Percentiles rank a stretch among this genome's conserved stretches.
Evolutionary conservation across 345 rosid species (phyloP).

Genomic region (Ceriops zippeliana): DNA sequence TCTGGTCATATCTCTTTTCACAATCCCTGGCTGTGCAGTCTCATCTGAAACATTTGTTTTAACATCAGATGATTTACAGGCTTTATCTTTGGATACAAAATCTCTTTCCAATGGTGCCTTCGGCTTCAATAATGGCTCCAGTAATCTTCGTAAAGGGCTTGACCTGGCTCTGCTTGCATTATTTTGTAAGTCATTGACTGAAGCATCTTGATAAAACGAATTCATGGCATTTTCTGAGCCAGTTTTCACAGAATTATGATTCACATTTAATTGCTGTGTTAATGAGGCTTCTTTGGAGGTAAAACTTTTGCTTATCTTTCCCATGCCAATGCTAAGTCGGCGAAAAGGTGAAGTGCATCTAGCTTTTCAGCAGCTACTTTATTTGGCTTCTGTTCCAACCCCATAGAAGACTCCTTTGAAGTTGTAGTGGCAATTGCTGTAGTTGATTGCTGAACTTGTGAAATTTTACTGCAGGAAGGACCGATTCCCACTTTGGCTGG

Average conservation of each 20-base stretch:
- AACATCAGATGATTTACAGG: slow-evolving; percentile 16
- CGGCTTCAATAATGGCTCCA: slow-evolving; percentile 71
- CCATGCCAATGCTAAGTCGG: slow-evolving; percentile 51
- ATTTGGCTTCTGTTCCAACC: slow-evolving; percentile 28
- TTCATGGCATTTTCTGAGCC: slow-evolving; percentile 37
- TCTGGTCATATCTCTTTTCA: slow-evolving; percentile 34
- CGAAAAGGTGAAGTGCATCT: slow-evolving; percentile 79
- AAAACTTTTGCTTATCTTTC: slow-evolving; percentile 53
- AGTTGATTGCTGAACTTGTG: slow-evolving; percentile 30
- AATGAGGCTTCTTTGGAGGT: slow-evolving; percentile 40
- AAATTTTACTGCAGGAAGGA: slow-evolving; percentile 30
- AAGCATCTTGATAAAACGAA: slow-evolving; percentile 32
- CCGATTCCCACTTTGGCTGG: slow-evolving; percentile 28
- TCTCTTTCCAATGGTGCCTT: slow-evolving; percentile 42
- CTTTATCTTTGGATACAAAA: slow-evolving; percentile 31
- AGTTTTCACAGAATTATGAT: slow-evolving; percentile 36
- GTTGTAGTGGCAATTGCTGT: background rate
- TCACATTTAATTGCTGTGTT: slow-evolving; percentile 28
- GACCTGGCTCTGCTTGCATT: slow-evolving; percentile 52
- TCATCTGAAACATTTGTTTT: slow-evolving; percentile 2
- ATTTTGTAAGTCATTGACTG: slow-evolving; percentile 27
- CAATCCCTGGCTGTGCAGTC: slow-evolving; percentile 34
- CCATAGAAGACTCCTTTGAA: slow-evolving; percentile 23
- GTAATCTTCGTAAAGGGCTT: slow-evolving; percentile 82
- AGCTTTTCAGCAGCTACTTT: slow-evolving; percentile 42